These are phyloP conservation scores for Arthromyces matolae DNA, from an alignment of 768 basidiomycete genomes.

Conservation along the genomic window DNA sequence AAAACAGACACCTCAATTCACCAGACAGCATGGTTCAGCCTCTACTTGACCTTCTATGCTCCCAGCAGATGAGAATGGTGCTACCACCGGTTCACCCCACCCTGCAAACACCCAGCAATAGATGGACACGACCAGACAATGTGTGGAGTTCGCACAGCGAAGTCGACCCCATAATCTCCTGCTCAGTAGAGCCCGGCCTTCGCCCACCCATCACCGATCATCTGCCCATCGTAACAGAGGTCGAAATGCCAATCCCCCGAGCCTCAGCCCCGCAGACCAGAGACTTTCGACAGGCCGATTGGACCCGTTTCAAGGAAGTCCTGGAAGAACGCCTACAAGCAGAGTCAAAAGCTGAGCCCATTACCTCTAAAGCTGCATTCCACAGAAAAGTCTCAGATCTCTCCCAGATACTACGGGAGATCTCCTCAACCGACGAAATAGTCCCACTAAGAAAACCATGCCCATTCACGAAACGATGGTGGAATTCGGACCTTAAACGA, in stretches of 20 bases:
- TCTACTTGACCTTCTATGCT: not conserved
- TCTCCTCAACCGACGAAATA: not conserved
- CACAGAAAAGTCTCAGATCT: not conserved
- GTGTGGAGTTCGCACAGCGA: not conserved
- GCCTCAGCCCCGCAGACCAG: not conserved
- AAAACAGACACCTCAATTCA: slow-evolving; percentile 8
- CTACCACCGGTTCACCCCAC: not conserved
- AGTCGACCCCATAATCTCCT: not conserved
- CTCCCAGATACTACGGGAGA: slow-evolving; percentile 2
- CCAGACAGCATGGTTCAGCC: not conserved
- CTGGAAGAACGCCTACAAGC: slow-evolving; percentile 1
- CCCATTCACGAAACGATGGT: slow-evolving; percentile 20
- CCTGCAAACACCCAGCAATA: not conserved
- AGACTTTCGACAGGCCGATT: slow-evolving; percentile 23
- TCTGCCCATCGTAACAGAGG: slow-evolving; percentile 24
- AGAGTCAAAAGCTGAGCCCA: not conserved
- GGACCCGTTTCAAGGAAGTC: slow-evolving; percentile 16
- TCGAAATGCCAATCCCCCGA: slow-evolving; percentile 14
- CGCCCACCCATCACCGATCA: too few species aligned
- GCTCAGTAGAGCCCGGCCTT: too few species aligned
- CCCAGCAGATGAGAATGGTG: slow-evolving; percentile 1
- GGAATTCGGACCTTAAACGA: slow-evolving; percentile 13
- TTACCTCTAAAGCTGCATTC: not conserved
- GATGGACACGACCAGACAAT: slow-evolving; percentile 6
- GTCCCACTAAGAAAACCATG: slow-evolving; percentile 6